These are phyloP conservation scores for Spongiforma sp. DNA, from an alignment of 1,284 basidiomycete genomes.

Conservation along the genomic window DNA sequence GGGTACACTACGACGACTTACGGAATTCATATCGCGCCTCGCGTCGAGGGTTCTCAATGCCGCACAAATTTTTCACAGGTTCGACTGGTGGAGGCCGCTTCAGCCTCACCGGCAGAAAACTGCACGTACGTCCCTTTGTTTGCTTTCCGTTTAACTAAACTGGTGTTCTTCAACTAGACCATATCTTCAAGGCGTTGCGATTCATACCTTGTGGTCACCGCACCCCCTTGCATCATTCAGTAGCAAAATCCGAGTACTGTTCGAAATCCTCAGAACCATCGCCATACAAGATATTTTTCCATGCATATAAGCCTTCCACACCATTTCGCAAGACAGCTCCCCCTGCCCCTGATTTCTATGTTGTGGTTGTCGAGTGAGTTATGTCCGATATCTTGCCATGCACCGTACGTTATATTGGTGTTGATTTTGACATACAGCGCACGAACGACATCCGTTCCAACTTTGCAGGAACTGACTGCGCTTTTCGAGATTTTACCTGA, in stretches of 20 bases:
- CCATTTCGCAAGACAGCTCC: constrained; percentile 83
- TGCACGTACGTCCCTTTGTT: constrained; percentile 17
- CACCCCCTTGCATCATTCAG: constrained; percentile 40
- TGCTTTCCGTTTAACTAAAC: background rate
- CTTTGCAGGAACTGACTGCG: constrained; percentile 66
- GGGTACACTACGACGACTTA: constrained; percentile 40
- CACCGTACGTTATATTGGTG: background rate
- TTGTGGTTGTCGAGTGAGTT: constrained; percentile 85
- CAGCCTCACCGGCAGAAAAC: constrained; percentile 43
- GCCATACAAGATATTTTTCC: constrained; percentile 87
- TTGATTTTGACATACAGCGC: constrained; percentile 50
- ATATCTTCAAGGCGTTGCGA: constrained; percentile 75
- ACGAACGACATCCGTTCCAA: constrained; percentile 73
- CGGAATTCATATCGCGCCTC: constrained; percentile 39
- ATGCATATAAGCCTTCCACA: constrained; percentile 92
- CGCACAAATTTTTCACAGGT: constrained; percentile 22
- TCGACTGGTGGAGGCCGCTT: constrained; percentile 66
- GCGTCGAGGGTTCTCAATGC: constrained; percentile 36
- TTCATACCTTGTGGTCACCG: constrained; percentile 75
- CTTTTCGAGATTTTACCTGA: constrained; percentile 69
- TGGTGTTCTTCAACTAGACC: constrained; percentile 46
- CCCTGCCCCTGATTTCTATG: constrained; percentile 84
- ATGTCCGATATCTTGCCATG: no score
- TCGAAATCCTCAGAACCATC: constrained; percentile 3
- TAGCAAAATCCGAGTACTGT: constrained; percentile 12